These are phyloP conservation scores for Cucumis hystrix DNA, from an alignment of 306 rosid genomes.

Conservation along the genomic window DNA sequence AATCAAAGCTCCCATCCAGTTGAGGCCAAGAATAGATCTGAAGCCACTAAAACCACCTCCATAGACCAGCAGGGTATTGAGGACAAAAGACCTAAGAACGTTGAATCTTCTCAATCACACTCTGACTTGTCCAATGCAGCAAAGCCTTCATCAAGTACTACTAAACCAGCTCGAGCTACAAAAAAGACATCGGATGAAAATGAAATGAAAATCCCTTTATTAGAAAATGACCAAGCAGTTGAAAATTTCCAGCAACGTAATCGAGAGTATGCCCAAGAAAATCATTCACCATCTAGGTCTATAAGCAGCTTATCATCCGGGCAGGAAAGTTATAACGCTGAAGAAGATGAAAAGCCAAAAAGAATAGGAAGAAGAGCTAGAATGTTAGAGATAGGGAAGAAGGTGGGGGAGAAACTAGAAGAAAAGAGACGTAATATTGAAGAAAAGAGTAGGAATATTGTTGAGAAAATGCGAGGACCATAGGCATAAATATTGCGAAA, in stretches of 20 bases:
- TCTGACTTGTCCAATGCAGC: slow-evolving; percentile 28
- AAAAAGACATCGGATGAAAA: slow-evolving; percentile 21
- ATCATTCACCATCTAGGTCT: slow-evolving; percentile 18
- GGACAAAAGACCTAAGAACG: slow-evolving; percentile 7
- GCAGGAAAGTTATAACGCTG: slow-evolving; percentile 14
- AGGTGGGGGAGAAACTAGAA: slow-evolving; percentile 74
- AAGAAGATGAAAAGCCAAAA: slow-evolving; percentile 43
- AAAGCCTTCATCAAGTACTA: slow-evolving; percentile 10
- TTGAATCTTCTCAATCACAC: slow-evolving; percentile 18
- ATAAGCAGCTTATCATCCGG: slow-evolving; percentile 2
- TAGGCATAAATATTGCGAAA: slow-evolving; percentile 14
- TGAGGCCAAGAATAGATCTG: slow-evolving; percentile 23
- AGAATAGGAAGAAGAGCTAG: slow-evolving; percentile 62
- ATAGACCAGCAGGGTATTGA: slow-evolving; percentile 22
- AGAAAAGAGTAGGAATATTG: slow-evolving; percentile 65
- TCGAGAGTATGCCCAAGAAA: slow-evolving; percentile 17
- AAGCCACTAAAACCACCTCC: slow-evolving; percentile 21
- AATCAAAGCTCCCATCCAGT: slow-evolving; percentile 13
- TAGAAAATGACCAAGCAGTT: slow-evolving; percentile 20
- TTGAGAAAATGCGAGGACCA: slow-evolving; percentile 79
- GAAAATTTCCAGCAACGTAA: slow-evolving; percentile 20
- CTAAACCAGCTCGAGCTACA: slow-evolving; percentile 11
- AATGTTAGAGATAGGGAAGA: slow-evolving; percentile 66
- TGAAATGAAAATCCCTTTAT: slow-evolving; percentile 37
- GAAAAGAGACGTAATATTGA: slow-evolving; percentile 71